Evolutionary conservation across 306 rosid species (phyloP).

Genomic region (Acacia acuminata): DNA sequence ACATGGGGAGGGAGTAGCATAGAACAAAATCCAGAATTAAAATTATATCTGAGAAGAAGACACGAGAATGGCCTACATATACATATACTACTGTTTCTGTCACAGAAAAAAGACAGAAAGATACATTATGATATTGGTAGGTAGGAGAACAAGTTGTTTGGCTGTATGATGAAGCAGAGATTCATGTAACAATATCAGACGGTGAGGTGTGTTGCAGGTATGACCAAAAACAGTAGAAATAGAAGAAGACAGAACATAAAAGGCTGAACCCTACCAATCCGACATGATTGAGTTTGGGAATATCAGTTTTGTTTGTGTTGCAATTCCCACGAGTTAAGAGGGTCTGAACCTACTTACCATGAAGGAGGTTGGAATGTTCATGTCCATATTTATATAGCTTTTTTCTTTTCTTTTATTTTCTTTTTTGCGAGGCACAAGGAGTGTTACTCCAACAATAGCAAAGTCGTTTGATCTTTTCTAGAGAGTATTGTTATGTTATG

Average conservation of each 20-base stretch:
- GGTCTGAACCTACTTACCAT: constrained; percentile 9
- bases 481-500: background rate
- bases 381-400: constrained; percentile 15
- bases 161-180: constrained; percentile 39
- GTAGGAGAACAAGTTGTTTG: constrained; percentile 26
- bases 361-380: constrained; percentile 29
- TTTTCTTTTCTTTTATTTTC: too few species aligned
- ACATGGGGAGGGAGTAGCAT: constrained; percentile 24
- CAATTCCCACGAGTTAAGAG: constrained; percentile 6
- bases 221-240: background rate
- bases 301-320: constrained; percentile 41
- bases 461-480: background rate
- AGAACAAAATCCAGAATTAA: constrained; percentile 23
- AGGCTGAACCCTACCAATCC: constrained; percentile 31
- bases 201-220: background rate
- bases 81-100: constrained; percentile 10
- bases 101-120: constrained; percentile 31
- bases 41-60: background rate
- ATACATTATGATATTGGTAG: constrained; percentile 24
- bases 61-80: background rate
- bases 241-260: constrained; percentile 36
- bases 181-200: constrained; percentile 25
- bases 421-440: background rate
- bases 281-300: constrained; percentile 27
- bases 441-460: background rate